A percentile compares a stretch with the other conserved stretches of the same genome.
Evolutionary conservation across 371 early-diverging fungal genomes (phyloP).

Genomic region (Actinomucor elegans): DNA sequence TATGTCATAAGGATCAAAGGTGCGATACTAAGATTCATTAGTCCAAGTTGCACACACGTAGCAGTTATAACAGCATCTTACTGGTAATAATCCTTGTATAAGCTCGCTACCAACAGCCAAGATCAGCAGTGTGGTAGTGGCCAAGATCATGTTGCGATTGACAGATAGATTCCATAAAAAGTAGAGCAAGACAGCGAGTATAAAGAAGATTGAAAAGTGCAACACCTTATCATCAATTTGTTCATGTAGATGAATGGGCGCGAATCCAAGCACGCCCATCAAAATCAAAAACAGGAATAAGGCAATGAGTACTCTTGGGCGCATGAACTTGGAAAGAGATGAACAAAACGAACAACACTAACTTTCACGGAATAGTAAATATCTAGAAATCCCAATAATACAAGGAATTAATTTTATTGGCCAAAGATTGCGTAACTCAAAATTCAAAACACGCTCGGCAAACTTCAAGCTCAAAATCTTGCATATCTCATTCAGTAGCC

Average conservation of each 20-base stretch:
- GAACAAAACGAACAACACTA: too few species aligned
- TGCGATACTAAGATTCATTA: conserved; percentile 47
- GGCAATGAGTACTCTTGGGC: conserved; percentile 31
- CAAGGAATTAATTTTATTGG: too few species aligned
- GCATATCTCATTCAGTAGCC: too few species aligned
- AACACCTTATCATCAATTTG: conserved; percentile 45
- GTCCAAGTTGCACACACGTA: too few species aligned
- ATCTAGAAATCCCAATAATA: too few species aligned
- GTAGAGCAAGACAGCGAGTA: conserved; percentile 37
- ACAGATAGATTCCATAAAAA: conserved; percentile 47
- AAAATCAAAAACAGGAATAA: conserved; percentile 34
- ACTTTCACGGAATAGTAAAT: too few species aligned
- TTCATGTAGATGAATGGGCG: conserved; percentile 39
- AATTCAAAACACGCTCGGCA: too few species aligned
- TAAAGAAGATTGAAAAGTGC: conserved; percentile 37
- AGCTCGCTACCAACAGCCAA: conserved; percentile 42
- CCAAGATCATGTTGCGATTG: conserved; percentile 37
- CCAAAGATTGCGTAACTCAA: too few species aligned
- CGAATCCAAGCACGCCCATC: conserved; percentile 47
- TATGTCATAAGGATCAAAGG: conserved; percentile 49
- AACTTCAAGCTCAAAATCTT: too few species aligned
- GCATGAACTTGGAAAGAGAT: too few species aligned
- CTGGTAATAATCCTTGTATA: conserved; percentile 48
- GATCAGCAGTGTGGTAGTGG: conserved; percentile 18
- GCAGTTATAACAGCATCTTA: conserved; percentile 9